A percentile compares a stretch with the other conserved stretches of the same genome.
Conservation (phyloP, 106 monocot species). For the Dioscorea zingiberensis region DNA sequence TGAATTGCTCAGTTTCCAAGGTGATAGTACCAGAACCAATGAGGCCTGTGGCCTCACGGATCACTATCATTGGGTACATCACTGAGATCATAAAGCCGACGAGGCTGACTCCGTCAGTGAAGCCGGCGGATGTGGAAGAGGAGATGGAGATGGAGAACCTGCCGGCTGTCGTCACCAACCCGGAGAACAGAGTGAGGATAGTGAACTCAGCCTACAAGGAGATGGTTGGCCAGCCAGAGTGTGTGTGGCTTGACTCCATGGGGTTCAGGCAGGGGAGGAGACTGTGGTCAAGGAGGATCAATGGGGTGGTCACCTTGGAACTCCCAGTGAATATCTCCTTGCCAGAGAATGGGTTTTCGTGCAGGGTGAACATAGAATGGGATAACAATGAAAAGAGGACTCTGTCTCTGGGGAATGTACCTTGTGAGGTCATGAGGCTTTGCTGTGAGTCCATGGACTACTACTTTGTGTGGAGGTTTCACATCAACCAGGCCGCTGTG, state of each 20-base stretch:
- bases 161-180: constrained; percentile 72
- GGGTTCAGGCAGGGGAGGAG: not conserved
- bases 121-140: constrained; percentile 56
- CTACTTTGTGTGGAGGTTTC: not conserved
- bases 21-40: constrained; percentile 61
- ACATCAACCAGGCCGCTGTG: not conserved
- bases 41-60: constrained; percentile 67
- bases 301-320: constrained; percentile 19
- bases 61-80: constrained; percentile 27
- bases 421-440: not conserved
- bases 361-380: not conserved
- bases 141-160: constrained; percentile 59
- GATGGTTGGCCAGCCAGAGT: constrained; percentile 38
- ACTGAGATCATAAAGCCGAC: no score
- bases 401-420: not conserved
- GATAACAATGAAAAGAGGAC: not conserved
- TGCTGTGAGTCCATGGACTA: not conserved
- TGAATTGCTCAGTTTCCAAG: constrained; percentile 31
- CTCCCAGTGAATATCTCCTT: not conserved
- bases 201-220: constrained; percentile 49
- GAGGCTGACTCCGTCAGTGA: constrained; percentile 5
- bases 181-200: constrained; percentile 57
- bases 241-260: constrained; percentile 33
- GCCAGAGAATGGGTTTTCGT: not conserved
- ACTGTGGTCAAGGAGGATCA: constrained; percentile 16